phyloP scores from a whole-genome alignment of 345 rosid species.

The Isatis tinctoria region DNA sequence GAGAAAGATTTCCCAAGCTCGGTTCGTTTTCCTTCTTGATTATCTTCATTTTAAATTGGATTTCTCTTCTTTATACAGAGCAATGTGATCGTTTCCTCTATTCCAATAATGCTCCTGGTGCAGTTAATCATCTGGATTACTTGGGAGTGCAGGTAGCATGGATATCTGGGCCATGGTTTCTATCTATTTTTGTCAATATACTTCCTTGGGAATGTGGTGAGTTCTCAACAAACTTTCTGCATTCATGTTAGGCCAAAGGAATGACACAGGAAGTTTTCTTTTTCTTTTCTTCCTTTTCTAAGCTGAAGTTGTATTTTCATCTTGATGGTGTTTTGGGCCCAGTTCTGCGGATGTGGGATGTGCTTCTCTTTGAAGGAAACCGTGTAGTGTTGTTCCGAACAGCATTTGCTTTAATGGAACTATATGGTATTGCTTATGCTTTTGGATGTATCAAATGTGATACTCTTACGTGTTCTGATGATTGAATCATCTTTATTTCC shows the following conservation, averaged over 20 bases:
- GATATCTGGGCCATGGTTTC: conserved; percentile 97
- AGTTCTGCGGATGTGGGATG: conserved; percentile 99
- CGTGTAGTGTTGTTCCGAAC: conserved; percentile 93
- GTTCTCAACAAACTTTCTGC: conserved; percentile 21
- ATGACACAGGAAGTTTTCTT: background rate
- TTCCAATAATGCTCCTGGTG: conserved; percentile 53
- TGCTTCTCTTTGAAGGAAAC: conserved; percentile 89
- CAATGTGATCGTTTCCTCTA: conserved; percentile 40
- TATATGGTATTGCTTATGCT: background rate
- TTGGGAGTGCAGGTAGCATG: conserved; percentile 99
- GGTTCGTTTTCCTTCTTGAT: conserved; percentile 56
- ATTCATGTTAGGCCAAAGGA: background rate
- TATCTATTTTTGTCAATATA: conserved; percentile 88
- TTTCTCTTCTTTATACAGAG: conserved; percentile 17
- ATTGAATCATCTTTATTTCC: background rate
- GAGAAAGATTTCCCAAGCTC: conserved; percentile 90
- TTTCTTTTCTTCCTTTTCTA: background rate
- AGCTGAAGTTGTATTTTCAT: background rate
- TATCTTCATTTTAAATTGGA: background rate
- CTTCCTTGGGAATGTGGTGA: conserved; percentile 99
- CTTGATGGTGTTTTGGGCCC: conserved; percentile 7
- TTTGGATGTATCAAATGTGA: background rate
- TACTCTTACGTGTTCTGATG: background rate
- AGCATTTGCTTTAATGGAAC: conserved; percentile 33
- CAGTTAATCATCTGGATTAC: conserved; percentile 99